These are phyloP conservation scores for Penicillium crustosum DNA, from an alignment of 2,329 filamentous ascomycete genomes.

Conservation along the genomic window DNA sequence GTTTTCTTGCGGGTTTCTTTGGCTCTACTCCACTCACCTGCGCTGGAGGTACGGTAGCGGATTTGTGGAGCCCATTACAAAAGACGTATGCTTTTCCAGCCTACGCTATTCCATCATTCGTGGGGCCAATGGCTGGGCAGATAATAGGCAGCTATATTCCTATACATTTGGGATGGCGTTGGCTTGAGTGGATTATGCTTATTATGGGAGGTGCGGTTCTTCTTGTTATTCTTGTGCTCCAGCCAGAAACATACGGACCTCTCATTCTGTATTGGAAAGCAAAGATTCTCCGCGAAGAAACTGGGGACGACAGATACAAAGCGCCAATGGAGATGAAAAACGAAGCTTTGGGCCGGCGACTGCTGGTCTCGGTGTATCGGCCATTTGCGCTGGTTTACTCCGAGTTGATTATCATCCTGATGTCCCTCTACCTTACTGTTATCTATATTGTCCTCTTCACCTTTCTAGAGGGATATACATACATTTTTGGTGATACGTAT, in stretches of 20 bases:
- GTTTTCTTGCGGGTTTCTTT: conserved; percentile 52
- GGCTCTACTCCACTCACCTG: conserved; percentile 47
- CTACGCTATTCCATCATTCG: conserved; percentile 49
- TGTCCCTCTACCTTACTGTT: conserved; percentile 29
- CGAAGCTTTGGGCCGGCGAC: conserved; percentile 38
- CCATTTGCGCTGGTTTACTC: conserved; percentile 50
- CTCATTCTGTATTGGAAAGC: conserved; percentile 49
- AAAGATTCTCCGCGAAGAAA: conserved; percentile 37
- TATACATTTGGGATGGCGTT: conserved; percentile 34
- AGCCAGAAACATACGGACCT: conserved; percentile 53
- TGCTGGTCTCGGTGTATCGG: conserved; percentile 37
- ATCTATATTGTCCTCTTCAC: conserved; percentile 37
- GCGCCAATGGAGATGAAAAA: conserved; percentile 45
- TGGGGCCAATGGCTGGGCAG: conserved; percentile 27
- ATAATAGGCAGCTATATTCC: conserved; percentile 25
- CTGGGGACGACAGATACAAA: conserved; percentile 48
- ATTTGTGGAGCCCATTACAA: conserved; percentile 50
- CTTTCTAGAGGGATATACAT: conserved; percentile 49
- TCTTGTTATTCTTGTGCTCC: conserved; percentile 42
- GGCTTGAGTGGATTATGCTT: conserved; percentile 48
- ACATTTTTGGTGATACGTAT: conserved; percentile 53
- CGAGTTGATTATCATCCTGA: conserved; percentile 36
- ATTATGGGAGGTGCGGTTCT: conserved; percentile 40
- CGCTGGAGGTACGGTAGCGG: conserved; percentile 47
- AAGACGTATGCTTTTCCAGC: conserved; percentile 52